Evolutionary conservation across 352 stramenopile genomes (phyloP).

Genomic region (Globisporangium orthogonon): DNA sequence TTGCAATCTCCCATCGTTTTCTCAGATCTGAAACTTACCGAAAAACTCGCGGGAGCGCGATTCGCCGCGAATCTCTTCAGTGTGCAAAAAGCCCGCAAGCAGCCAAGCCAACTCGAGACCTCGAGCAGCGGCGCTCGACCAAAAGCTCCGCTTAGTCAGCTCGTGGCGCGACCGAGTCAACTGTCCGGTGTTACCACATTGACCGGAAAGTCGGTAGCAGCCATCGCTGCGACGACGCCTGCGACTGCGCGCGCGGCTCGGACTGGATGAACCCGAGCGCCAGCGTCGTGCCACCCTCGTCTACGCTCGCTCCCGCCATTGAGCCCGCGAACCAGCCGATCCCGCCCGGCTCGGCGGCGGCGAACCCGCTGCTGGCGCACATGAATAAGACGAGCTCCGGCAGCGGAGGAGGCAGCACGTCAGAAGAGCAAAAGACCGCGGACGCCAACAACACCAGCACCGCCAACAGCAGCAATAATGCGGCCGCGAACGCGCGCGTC

Average conservation of each 20-base stretch:
- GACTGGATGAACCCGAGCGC: conserved; percentile 12
- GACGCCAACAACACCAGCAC: not conserved
- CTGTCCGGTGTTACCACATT: too few relatives aligned
- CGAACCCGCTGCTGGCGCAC: conserved; percentile 1
- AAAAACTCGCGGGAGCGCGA: not conserved
- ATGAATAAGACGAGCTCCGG: conserved; percentile 8
- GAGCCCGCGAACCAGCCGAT: conserved; percentile 16
- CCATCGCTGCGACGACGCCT: not conserved
- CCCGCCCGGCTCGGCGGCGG: conserved; percentile 2
- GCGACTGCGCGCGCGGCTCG: not conserved
- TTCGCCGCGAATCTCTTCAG: too few relatives aligned
- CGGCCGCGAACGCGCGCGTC: not conserved
- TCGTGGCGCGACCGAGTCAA: too few relatives aligned
- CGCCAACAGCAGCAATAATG: conserved; percentile 3
- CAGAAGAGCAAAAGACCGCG: not conserved
- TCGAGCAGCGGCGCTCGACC: too few relatives aligned
- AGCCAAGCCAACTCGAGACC: too few relatives aligned
- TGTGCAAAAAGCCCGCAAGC: too few relatives aligned
- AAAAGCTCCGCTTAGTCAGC: too few relatives aligned
- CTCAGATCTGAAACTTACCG: not conserved
- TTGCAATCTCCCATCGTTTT: not conserved
- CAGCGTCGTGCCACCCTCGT: not conserved
- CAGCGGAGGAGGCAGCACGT: not conserved
- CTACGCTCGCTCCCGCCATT: conserved; percentile 10
- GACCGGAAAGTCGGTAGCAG: not conserved